Evolutionary conservation across 345 rosid genomes (phyloP).

Genomic region (Euphorbia tirucalli): DNA sequence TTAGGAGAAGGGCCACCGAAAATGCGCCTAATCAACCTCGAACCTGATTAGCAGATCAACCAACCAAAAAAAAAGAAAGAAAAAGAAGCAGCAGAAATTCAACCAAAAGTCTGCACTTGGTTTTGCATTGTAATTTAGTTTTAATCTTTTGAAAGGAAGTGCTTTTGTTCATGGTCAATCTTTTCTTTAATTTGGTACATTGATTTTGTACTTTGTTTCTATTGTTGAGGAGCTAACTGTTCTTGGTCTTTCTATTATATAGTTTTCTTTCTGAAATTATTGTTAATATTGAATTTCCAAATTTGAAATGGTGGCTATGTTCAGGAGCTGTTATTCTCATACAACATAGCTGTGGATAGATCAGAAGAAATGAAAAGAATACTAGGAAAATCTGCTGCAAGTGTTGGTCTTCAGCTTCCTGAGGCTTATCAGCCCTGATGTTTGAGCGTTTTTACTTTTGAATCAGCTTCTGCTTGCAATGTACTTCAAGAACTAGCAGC

Average conservation of each 20-base stretch:
- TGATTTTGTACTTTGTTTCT: background rate
- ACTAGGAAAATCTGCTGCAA: slow-evolving; percentile 83
- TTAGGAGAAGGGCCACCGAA: too few species aligned
- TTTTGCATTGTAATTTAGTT: background rate
- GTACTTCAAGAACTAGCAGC: too few species aligned
- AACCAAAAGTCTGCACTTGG: background rate
- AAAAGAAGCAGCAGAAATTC: too few species aligned
- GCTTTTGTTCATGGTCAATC: too few species aligned
- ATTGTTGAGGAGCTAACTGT: background rate
- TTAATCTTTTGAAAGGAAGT: too few species aligned
- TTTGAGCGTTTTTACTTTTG: too few species aligned
- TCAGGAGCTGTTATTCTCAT: slow-evolving; percentile 81
- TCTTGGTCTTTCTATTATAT: background rate
- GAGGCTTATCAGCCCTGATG: slow-evolving; percentile 68
- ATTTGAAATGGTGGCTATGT: background rate
- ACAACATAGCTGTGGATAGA: slow-evolving; percentile 88
- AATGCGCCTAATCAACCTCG: background rate
- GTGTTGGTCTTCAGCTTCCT: slow-evolving; percentile 92
- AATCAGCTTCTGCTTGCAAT: too few species aligned
- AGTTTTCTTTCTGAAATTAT: background rate
- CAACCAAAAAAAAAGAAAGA: too few species aligned
- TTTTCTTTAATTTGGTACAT: too few species aligned
- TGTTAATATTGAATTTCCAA: background rate
- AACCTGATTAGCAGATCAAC: too few species aligned
- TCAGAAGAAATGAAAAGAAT: slow-evolving; percentile 70